Conservation (phyloP, 2,329 filamentous ascomycete genomes). For the Botryotinia globosa region DNA sequence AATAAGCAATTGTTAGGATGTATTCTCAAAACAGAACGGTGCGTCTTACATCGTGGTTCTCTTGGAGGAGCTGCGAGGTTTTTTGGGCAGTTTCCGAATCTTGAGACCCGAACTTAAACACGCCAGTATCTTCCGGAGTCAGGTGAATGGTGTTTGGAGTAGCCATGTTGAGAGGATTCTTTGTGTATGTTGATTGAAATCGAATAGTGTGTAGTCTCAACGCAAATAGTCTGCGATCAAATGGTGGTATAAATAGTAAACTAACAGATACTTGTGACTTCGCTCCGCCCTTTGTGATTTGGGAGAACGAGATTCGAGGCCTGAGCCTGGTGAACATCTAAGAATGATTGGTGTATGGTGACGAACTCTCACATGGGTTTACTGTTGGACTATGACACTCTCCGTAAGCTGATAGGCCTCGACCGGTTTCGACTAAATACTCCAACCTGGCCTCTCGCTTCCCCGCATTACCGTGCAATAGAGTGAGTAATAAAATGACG, state of each 20-base stretch:
- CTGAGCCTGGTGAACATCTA: not conserved
- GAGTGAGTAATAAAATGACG: not conserved
- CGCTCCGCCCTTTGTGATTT: not conserved
- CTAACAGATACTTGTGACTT: not conserved
- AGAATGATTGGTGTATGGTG: not conserved
- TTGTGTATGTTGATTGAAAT: not conserved
- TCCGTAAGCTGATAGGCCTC: not conserved
- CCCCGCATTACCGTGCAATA: not conserved
- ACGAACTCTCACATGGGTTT: not conserved
- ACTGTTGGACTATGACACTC: not conserved
- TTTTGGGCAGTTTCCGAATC: constrained; percentile 59
- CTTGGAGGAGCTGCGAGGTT: constrained; percentile 67
- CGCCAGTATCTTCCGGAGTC: constrained; percentile 48
- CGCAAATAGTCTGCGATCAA: not conserved
- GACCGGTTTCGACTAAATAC: not conserved
- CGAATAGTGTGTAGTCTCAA: not conserved
- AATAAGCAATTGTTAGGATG: constrained; percentile 11
- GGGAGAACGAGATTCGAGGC: not conserved
- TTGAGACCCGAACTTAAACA: constrained; percentile 48
- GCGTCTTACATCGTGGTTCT: constrained; percentile 60
- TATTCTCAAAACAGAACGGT: not conserved
- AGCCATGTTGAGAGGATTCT: constrained; percentile 27
- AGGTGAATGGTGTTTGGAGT: constrained; percentile 47
- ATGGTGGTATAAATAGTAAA: not conserved
- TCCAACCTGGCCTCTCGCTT: not conserved